Evolutionary conservation across 139 green algal genomes (phyloP).

Genomic region (Haematococcus lacustris): DNA sequence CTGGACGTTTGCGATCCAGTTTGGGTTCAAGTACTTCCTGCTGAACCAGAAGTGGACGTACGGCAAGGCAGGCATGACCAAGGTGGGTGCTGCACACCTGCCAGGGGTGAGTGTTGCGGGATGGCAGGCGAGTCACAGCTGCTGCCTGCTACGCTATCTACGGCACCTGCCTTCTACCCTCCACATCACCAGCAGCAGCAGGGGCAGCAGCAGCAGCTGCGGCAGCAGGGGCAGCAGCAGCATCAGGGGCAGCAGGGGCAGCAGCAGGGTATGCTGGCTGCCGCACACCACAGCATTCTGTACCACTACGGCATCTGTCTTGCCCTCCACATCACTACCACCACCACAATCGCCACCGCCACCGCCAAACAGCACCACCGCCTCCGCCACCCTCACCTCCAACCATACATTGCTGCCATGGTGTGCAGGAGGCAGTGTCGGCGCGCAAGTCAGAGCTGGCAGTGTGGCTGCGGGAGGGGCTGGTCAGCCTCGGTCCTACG

Average conservation of each 20-base stretch:
- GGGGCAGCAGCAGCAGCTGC: not conserved
- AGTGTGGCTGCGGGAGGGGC: conserved; percentile 90
- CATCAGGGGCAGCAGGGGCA: not conserved
- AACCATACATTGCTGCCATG: not conserved
- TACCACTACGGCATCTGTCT: not conserved
- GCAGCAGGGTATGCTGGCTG: not conserved
- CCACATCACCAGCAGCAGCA: not conserved
- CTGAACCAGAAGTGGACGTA: conserved; percentile 64
- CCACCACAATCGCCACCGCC: not conserved
- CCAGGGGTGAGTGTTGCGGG: not conserved
- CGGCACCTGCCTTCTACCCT: not conserved
- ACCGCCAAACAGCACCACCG: not conserved
- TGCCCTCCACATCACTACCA: not conserved
- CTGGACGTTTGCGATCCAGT: conserved; percentile 87
- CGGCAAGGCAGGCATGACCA: conserved; percentile 53
- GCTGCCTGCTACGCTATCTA: not conserved
- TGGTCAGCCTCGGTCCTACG: conserved; percentile 87
- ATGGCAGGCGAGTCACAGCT: not conserved
- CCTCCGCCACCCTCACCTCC: not conserved
- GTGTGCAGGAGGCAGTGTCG: conserved; percentile 15
- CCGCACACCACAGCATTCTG: not conserved
- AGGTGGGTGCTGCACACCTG: not conserved
- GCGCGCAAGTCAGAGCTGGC: conserved; percentile 66
- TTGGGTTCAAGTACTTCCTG: conserved; percentile 66
- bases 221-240: not conserved